Percentiles rank a stretch among this genome's conserved stretches.
phyloP scores from a whole-genome alignment of 2,329 filamentous ascomycete genomes.

The Xylaria arbuscula region DNA sequence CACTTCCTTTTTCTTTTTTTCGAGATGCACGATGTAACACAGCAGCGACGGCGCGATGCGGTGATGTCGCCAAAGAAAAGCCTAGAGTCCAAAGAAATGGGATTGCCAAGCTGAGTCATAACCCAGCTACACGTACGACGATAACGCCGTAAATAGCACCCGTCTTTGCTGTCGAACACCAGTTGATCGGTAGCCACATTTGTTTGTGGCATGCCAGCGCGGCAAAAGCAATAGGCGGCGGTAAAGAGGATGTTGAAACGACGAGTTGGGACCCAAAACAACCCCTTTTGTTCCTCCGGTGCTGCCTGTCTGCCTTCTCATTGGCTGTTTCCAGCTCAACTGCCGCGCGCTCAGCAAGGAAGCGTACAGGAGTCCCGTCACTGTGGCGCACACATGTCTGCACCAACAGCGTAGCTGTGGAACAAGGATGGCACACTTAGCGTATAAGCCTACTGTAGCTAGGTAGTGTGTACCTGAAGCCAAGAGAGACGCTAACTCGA shows the following conservation, averaged over 20 bases:
- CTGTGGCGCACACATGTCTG: background rate
- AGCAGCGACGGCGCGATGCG: background rate
- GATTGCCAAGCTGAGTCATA: constrained; percentile 9
- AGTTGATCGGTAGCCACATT: constrained; percentile 3
- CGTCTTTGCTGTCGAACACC: constrained; percentile 5
- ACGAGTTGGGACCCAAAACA: constrained; percentile 10
- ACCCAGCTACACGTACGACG: constrained; percentile 5
- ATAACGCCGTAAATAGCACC: constrained; percentile 11
- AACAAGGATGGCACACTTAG: background rate
- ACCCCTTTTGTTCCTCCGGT: constrained; percentile 5
- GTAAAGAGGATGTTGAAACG: constrained; percentile 9
- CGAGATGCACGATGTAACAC: constrained; percentile 26
- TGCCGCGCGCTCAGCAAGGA: constrained; percentile 25
- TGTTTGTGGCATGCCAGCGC: constrained; percentile 9
- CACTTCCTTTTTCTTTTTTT: background rate
- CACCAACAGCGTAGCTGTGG: background rate
- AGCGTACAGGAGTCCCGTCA: background rate
- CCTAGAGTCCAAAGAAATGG: background rate
- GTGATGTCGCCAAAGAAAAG: constrained; percentile 15
- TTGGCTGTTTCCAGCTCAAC: constrained; percentile 23
- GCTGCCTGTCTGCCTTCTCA: background rate
- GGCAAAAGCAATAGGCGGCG: constrained; percentile 19
- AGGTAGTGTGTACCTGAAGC: background rate
- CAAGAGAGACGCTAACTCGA: constrained; percentile 10
- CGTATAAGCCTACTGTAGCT: background rate